Percentiles rank a stretch among this genome's conserved stretches.
Conservation (phyloP, 2,329 filamentous ascomycete genomes). For the Aspergillus pseudotamarii region DNA sequence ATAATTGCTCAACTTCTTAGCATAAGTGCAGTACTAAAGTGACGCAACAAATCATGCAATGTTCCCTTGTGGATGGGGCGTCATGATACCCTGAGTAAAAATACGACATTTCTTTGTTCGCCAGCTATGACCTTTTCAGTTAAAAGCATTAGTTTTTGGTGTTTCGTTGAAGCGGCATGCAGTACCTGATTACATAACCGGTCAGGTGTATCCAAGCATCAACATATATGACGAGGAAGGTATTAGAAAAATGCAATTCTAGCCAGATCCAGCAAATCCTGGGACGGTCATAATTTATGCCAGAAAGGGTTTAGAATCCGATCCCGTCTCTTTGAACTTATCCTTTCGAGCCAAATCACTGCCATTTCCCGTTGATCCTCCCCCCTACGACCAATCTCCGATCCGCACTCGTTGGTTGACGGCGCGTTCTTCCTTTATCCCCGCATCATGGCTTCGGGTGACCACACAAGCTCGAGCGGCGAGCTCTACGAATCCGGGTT, state of each 20-base stretch:
- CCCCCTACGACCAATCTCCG: neutral
- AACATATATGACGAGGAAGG: neutral
- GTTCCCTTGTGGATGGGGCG: too few species aligned
- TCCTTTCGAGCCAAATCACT: neutral
- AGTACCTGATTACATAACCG: constrained; percentile 22
- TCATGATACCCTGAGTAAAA: too few species aligned
- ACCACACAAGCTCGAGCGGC: constrained; percentile 32
- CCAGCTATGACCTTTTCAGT: neutral
- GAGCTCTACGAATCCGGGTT: constrained; percentile 48
- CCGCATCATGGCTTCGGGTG: constrained; percentile 37
- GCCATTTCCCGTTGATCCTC: neutral
- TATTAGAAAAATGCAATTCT: neutral
- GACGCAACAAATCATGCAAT: neutral
- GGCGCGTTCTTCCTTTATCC: constrained; percentile 5
- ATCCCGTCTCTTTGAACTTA: neutral
- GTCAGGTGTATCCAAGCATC: constrained; percentile 13
- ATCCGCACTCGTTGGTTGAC: neutral
- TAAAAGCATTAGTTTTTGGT: neutral
- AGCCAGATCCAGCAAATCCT: neutral
- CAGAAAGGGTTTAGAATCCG: neutral
- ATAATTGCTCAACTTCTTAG: neutral
- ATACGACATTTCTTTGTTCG: neutral
- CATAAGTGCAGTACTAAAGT: neutral
- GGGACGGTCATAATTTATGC: too few species aligned
- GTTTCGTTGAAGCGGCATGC: neutral